Conservation (phyloP, 148 eudicot genomes). For the Vaccinium vitisidaea region DNA sequence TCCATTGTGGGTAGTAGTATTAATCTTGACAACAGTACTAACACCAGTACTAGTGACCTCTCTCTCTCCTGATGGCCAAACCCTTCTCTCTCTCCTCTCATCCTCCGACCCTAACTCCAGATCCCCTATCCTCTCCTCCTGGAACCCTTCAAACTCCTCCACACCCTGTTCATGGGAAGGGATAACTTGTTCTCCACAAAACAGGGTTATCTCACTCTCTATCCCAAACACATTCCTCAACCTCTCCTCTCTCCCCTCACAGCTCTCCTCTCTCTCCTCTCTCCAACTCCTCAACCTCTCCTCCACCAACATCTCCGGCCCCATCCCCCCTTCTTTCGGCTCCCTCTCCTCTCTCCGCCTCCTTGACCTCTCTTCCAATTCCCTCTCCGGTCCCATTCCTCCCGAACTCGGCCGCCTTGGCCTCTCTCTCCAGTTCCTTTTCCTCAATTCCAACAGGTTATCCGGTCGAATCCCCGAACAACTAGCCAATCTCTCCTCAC, state of each 20-base stretch:
- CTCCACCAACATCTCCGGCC: constrained; percentile 80
- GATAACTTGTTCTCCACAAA: constrained; percentile 72
- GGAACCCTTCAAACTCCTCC: constrained; percentile 52
- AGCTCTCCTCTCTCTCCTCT: constrained; percentile 64
- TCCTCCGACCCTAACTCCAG: constrained; percentile 30
- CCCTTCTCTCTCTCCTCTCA: constrained; percentile 61
- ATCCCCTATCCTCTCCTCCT: constrained; percentile 49
- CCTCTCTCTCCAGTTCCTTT: constrained; percentile 55
- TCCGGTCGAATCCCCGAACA: constrained; percentile 56
- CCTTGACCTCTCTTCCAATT: constrained; percentile 71
- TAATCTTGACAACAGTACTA: constrained; percentile 23
- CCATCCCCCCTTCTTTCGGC: constrained; percentile 60
- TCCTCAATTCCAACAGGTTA: constrained; percentile 56
- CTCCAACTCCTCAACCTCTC: constrained; percentile 86
- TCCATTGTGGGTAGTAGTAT: constrained; percentile 16
- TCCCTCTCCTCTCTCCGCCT: constrained; percentile 50
- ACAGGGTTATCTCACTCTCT: constrained; percentile 71
- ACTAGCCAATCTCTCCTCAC: constrained; percentile 58
- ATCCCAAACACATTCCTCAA: constrained; percentile 79
- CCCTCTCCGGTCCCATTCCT: constrained; percentile 64
- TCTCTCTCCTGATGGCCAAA: constrained; percentile 75
- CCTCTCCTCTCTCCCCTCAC: constrained; percentile 52
- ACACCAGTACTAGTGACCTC: constrained; percentile 16
- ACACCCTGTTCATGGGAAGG: constrained; percentile 96
- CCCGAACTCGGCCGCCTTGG: constrained; percentile 47